Base-by-base conservation (phyloP, 116 monocot species). In the Cymodocea nodosa region DNA sequence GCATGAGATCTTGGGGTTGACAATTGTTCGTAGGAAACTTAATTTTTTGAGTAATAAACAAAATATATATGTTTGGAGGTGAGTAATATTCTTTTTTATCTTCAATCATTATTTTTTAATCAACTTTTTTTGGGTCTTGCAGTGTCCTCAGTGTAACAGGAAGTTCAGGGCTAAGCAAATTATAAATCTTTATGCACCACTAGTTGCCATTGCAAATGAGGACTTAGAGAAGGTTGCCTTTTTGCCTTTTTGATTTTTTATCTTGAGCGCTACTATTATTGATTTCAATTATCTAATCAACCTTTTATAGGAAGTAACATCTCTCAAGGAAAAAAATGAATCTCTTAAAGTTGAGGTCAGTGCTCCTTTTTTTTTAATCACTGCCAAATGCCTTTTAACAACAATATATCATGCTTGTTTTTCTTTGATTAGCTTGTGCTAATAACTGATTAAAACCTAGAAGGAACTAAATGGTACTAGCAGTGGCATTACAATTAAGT, bases 131-230 rank as follows among this genome's bases (percentile, higher is more conserved):
- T 44, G 1, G 44, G 13, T 62, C 35, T 81, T 84, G 71, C 85
- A 97, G 95, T 97, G 95, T 60, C 95, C 95, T 35, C 87, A 90
- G 34, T 97, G 95, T 67, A 80, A 77, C 58, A 74, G 53, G 65
- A 79, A 74, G 17, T 90, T 76, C 52, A 79, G 68, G 68, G 49
- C 37, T 34, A 85, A 80, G 69, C 76, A 85, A 52, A 90, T 97
- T 19, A 85, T 87, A 74, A 90, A 87, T 66, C 78, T 97, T 23
- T 97, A 85, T 76, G 91, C 91, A 19, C 91, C 95, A 56, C 56
- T 67, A 60, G 70, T 97, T 68, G 77, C 67, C 16, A 76, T 90
- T 68, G 64, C 77, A 59, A 78, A 77, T 77, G 74, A 78, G 70
- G 85, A 85, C 53, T 63, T 85, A 57, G 79, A 83, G 71, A 87